Evolutionary conservation across 345 rosid genomes (phyloP).

Genomic region (Dovyalis caffra): DNA sequence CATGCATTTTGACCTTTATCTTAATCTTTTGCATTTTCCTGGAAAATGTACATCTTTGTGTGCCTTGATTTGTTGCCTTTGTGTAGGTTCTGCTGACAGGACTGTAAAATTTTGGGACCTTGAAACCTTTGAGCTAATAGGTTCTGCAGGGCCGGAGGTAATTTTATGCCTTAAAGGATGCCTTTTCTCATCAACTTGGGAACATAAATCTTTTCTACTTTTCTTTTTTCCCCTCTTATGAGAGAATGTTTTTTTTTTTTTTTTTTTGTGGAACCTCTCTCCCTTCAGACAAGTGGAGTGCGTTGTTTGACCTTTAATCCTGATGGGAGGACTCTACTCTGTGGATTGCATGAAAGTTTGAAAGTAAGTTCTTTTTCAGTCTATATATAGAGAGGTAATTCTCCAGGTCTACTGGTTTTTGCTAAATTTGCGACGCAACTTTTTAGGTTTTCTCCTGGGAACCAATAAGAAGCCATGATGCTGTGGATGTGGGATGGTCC

Average conservation of each 20-base stretch:
- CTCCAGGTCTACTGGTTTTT: conserved; percentile 15
- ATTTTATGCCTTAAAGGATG: conserved; percentile 15
- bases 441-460: conserved; percentile 94
- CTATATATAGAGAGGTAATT: background rate
- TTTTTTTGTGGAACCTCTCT: conserved; percentile 15
- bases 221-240: conserved; percentile 2
- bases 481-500: conserved; percentile 99
- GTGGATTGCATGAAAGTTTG: conserved; percentile 92
- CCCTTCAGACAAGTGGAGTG: conserved; percentile 69
- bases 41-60: background rate
- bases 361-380: conserved; percentile 46
- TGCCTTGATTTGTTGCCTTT: conserved; percentile 16
- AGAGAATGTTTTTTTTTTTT: background rate
- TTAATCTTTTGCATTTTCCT: background rate
- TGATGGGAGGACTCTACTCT: conserved; percentile 88
- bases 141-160: conserved; percentile 98
- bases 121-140: conserved; percentile 93
- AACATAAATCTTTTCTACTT: conserved; percentile 4
- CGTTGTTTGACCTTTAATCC: conserved; percentile 94
- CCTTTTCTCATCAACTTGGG: conserved; percentile 5
- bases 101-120: conserved; percentile 99
- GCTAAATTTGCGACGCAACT: conserved; percentile 15
- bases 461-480: conserved; percentile 83
- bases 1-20: background rate
- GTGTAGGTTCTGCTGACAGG: conserved; percentile 89